Percentiles rank a stretch among this genome's conserved stretches.
These are phyloP conservation scores for Fistulinella cinereoalba DNA, from an alignment of 1,284 basidiomycete genomes.

Conservation along the genomic window DNA sequence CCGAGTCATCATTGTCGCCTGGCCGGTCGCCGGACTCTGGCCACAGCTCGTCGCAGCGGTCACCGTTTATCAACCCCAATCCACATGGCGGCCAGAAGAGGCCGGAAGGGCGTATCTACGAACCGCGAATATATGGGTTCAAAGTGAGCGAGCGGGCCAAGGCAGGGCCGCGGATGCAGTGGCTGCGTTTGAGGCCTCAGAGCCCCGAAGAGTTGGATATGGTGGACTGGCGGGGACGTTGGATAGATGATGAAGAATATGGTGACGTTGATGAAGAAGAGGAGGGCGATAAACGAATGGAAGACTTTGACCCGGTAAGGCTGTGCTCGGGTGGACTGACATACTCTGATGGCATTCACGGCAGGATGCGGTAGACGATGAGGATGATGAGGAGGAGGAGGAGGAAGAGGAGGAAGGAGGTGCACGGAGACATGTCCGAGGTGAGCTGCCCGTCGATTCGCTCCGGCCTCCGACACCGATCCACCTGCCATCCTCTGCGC, in stretches of 20 bases:
- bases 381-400: conserved; percentile 65
- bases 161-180: conserved; percentile 94
- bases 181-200: conserved; percentile 86
- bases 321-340: not conserved
- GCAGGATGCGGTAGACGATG: conserved; percentile 36
- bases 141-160: conserved; percentile 82
- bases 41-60: conserved; percentile 45
- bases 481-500: conserved; percentile 40
- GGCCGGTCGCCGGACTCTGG: conserved; percentile 46
- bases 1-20: conserved; percentile 52
- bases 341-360: conserved; percentile 9
- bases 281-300: conserved; percentile 72
- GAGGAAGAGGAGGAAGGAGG: conserved; percentile 54
- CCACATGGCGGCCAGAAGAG: conserved; percentile 85
- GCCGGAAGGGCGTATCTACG: conserved; percentile 83
- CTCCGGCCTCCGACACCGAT: conserved; percentile 36
- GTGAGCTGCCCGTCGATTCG: conserved; percentile 33
- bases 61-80: conserved; percentile 77
- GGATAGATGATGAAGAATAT: conserved; percentile 77
- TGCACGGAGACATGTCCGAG: conserved; percentile 33
- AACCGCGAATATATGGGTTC: conserved; percentile 92
- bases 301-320: conserved; percentile 78
- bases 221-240: conserved; percentile 85
- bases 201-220: conserved; percentile 76
- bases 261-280: conserved; percentile 59